These are phyloP conservation scores for Penicillium nordicum DNA, from an alignment of 2,329 filamentous ascomycete genomes.

Conservation along the genomic window DNA sequence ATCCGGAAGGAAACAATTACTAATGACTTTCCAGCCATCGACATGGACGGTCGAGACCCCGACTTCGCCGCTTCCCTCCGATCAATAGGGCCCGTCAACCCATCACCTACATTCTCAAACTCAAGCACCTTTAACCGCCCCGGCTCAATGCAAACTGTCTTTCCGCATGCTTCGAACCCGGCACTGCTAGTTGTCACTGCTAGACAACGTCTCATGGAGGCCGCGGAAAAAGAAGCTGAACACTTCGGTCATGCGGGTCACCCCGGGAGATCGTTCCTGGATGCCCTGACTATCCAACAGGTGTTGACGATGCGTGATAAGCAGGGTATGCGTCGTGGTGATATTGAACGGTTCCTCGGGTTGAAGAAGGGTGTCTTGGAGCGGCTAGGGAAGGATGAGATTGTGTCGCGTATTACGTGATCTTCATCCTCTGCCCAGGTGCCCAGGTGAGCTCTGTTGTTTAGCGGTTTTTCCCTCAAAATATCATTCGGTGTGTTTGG, in stretches of 20 bases:
- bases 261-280: conserved; percentile 46
- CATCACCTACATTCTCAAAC: conserved; percentile 55
- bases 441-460: not conserved
- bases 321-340: conserved; percentile 31
- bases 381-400: conserved; percentile 35
- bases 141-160: conserved; percentile 35
- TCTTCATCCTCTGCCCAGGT: not conserved
- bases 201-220: conserved; percentile 49
- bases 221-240: conserved; percentile 54
- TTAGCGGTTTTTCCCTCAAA: not conserved
- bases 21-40: conserved; percentile 45
- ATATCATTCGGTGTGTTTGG: not conserved
- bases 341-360: conserved; percentile 47
- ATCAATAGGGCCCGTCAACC: conserved; percentile 56
- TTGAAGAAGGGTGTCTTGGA: conserved; percentile 45
- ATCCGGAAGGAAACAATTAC: not conserved
- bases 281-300: conserved; percentile 50
- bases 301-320: conserved; percentile 49
- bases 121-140: conserved; percentile 49
- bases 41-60: conserved; percentile 60
- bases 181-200: conserved; percentile 54
- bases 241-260: conserved; percentile 44
- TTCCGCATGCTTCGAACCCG: conserved; percentile 48
- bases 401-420: conserved; percentile 29
- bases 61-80: conserved; percentile 78